These are phyloP conservation scores for Yamadazyma kanchanaburiensis DNA, from an alignment of 1,139 yeast species.

Conservation along the genomic window DNA sequence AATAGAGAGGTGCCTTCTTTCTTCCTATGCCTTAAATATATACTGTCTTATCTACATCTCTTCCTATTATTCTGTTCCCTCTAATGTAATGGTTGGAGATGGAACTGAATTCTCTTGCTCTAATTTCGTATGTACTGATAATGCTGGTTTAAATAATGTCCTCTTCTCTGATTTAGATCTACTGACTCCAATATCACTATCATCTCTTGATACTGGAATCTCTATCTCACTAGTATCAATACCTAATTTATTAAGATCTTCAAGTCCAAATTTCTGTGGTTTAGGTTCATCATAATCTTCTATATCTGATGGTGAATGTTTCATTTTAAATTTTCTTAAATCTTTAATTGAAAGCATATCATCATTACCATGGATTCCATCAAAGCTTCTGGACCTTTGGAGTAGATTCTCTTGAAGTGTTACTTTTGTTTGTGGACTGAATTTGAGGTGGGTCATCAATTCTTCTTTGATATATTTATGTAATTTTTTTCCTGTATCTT, in stretches of 20 bases:
- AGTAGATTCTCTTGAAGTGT: slow-evolving; percentile 43
- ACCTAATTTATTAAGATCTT: slow-evolving; percentile 18
- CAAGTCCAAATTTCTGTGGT: slow-evolving; percentile 31
- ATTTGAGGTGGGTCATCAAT: slow-evolving; percentile 4
- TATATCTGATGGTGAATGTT: slow-evolving; percentile 9
- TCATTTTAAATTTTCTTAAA: slow-evolving; percentile 23
- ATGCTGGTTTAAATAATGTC: slow-evolving; percentile 35
- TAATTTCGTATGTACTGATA: slow-evolving; percentile 18
- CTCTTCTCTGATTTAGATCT: slow-evolving; percentile 29
- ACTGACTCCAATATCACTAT: slow-evolving; percentile 5
- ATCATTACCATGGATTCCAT: slow-evolving; percentile 18
- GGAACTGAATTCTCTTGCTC: slow-evolving; percentile 6
- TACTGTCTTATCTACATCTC: no score
- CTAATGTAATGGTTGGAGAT: slow-evolving; percentile 42
- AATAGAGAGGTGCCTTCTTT: no score
- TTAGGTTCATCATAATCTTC: slow-evolving; percentile 36
- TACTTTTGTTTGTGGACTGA: slow-evolving; percentile 19
- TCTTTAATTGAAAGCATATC: slow-evolving; percentile 21
- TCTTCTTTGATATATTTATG: slow-evolving; percentile 17
- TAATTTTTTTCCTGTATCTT: slow-evolving; percentile 25
- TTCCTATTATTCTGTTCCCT: no score
- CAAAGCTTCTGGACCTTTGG: slow-evolving; percentile 37
- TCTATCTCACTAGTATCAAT: not conserved
- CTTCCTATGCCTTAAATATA: no score
- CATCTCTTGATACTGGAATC: slow-evolving; percentile 2